phyloP scores from a whole-genome alignment of 2,329 filamentous ascomycete species.

The Capronia americana region DNA sequence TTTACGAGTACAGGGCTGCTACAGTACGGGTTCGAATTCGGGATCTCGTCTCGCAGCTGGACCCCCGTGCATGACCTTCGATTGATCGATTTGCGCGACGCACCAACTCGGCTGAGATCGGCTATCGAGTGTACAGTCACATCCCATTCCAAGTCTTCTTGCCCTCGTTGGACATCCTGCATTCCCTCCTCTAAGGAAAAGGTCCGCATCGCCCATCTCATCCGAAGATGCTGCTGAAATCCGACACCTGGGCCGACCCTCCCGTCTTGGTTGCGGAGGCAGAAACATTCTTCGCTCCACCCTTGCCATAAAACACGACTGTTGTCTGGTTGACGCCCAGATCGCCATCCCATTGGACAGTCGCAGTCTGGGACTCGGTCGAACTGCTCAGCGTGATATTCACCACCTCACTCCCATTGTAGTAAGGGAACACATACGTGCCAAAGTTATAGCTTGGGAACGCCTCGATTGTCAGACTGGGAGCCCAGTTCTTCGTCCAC shows the following conservation, averaged over 20 bases:
- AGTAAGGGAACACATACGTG: slow-evolving; percentile 11
- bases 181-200: neutral
- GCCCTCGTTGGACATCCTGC: neutral
- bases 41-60: too few species aligned
- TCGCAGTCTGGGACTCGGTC: slow-evolving; percentile 3
- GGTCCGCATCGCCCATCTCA: neutral
- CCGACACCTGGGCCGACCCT: slow-evolving; percentile 10
- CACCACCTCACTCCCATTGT: slow-evolving; percentile 15
- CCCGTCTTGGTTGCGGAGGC: neutral
- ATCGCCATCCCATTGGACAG: slow-evolving; percentile 12
- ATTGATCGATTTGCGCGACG: neutral
- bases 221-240: slow-evolving; percentile 9
- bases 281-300: slow-evolving; percentile 4
- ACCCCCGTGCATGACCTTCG: too few species aligned
- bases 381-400: slow-evolving; percentile 10
- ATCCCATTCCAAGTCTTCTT: neutral
- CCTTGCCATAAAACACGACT: slow-evolving; percentile 11
- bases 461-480: slow-evolving; percentile 12
- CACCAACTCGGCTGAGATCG: neutral
- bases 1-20: neutral
- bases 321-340: slow-evolving; percentile 1
- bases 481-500: slow-evolving; percentile 16
- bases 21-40: neutral
- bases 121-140: neutral
- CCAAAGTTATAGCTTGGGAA: slow-evolving; percentile 10